Conservation (phyloP, 2,329 filamentous ascomycete genomes). For the Rutstroemia sp. region DNA sequence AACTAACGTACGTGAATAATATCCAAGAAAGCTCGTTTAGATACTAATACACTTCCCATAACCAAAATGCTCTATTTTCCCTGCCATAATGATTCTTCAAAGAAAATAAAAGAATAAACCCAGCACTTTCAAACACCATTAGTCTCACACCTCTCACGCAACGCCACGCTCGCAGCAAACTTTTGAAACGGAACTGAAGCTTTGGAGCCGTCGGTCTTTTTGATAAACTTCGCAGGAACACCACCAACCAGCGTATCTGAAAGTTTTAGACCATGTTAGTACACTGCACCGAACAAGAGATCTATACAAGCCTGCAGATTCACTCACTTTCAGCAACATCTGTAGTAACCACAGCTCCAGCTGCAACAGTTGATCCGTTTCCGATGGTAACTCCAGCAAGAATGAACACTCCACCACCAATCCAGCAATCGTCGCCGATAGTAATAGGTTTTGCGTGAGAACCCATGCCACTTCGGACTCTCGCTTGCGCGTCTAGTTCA, state of each 20-base stretch:
- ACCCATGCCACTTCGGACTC: slow-evolving; percentile 44
- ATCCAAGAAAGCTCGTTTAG: too few species aligned
- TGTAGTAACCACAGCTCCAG: slow-evolving; percentile 43
- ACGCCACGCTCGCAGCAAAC: too few species aligned
- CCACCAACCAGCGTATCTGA: slow-evolving; percentile 16
- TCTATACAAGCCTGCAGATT: neutral
- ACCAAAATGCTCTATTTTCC: too few species aligned
- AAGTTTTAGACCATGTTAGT: neutral
- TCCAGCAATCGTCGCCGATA: slow-evolving; percentile 49
- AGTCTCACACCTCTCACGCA: too few species aligned
- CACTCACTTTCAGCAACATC: slow-evolving; percentile 14
- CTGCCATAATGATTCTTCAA: too few species aligned
- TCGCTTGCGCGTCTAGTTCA: slow-evolving; percentile 51
- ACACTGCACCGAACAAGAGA: neutral
- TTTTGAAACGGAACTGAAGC: too few species aligned
- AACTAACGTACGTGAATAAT: too few species aligned
- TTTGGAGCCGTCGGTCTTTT: neutral
- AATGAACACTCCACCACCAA: slow-evolving; percentile 42
- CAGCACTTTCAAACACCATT: too few species aligned
- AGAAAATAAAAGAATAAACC: too few species aligned
- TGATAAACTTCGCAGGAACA: slow-evolving; percentile 17
- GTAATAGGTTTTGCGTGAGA: slow-evolving; percentile 38
- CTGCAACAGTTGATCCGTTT: slow-evolving; percentile 43
- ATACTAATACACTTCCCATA: too few species aligned
- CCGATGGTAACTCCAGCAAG: slow-evolving; percentile 47